Evolutionary conservation across 441 rosid genomes (phyloP), one percentile per base, ranked within the genome.

Genomic region (Syzygium syzygioides): DNA sequence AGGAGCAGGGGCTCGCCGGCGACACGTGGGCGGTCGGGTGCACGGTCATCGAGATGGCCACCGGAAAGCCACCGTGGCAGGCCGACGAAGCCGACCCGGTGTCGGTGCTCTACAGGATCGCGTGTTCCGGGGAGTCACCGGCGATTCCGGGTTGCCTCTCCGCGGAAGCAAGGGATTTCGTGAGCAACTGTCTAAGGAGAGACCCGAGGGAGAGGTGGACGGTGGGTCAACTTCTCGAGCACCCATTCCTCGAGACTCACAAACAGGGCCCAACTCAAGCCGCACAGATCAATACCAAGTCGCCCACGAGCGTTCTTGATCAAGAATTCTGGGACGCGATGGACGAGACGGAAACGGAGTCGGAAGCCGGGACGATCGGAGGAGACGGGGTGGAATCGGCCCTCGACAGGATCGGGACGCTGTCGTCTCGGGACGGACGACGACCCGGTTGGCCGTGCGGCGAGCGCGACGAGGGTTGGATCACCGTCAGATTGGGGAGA

Each of bases 251-350:
- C 50, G 56, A 60, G 34, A 90, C 91, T 54, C 88, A 83, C 60
- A 88, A 88, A 17, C 79, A 83, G 25, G 89, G 87, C 56, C 79
- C 88, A 85, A 92, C 89, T 80, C 91, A 92, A 85, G 86, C 87
- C 28, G 89, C 90, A 87, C 90, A 86, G 87, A 88, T 92, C 62
- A 90, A 89, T 71, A 87, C 92, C 57, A 87, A 64, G 86, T 96
- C 98, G 86, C 99, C 99, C 56, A 96, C 98, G 54, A 94, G 97
- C 79, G 92, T 95, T 88, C 94, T 95, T 84, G 98, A 96, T 89
- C 95, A 92, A 87, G 90, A 88, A 26, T 90, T 93, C 71, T 96
- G 99, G 99, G 90, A 88, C 56, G 93, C 96, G 20, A 76, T 92
- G 91, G 96, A 94, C 60, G 94, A 94, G 57, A 80, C 94, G 17